Evolutionary conservation across 176 grass and related monocot species (phyloP).

Genomic region (Bromus sterilis): DNA sequence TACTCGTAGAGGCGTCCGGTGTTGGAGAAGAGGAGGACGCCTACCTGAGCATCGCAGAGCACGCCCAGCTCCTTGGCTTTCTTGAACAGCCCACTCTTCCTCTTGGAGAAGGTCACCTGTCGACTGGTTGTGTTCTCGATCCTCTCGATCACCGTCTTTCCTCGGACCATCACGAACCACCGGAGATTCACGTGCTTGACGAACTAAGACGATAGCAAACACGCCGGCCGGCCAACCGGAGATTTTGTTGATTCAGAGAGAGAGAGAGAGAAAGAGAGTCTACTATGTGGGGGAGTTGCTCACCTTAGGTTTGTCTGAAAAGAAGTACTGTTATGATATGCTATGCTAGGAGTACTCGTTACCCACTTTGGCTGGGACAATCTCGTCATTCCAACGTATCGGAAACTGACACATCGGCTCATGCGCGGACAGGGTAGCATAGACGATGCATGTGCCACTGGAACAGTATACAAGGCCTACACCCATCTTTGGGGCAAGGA

Average conservation of each 20-base stretch:
- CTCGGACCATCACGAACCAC: neutral
- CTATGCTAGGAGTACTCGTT: neutral
- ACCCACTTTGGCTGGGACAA: neutral
- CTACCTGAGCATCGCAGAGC: neutral
- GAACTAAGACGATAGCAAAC: neutral
- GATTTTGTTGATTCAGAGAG: neutral
- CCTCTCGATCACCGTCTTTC: neutral
- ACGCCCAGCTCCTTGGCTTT: neutral
- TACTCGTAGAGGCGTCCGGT: neutral
- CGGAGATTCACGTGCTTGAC: neutral
- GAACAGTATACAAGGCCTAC: neutral
- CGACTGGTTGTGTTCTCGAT: neutral
- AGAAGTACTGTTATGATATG: neutral
- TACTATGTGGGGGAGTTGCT: neutral
- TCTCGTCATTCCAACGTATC: neutral
- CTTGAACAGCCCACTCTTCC: neutral
- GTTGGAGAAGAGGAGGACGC: neutral
- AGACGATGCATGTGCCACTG: neutral
- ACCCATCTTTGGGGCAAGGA: neutral
- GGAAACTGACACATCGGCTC: neutral
- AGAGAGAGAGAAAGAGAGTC: neutral
- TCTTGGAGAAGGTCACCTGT: neutral
- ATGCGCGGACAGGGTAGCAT: neutral
- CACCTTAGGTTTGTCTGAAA: neutral
- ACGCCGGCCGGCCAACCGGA: neutral